These are phyloP conservation scores for Austropuccinia psidii DNA, from an alignment of 1,284 basidiomycete genomes.

Conservation along the genomic window DNA sequence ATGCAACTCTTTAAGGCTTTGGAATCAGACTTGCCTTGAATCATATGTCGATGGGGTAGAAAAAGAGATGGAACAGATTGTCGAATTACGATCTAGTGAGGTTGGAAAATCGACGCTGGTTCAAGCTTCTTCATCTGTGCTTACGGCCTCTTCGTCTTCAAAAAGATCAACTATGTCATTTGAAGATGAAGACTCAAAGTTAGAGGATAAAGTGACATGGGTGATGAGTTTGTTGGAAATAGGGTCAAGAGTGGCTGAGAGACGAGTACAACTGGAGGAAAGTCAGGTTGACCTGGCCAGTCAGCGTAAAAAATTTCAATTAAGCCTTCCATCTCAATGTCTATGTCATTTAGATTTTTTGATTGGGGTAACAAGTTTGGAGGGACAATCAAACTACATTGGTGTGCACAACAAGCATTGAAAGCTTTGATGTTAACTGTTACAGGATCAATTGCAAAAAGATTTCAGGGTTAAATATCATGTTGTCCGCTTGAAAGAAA, in stretches of 20 bases:
- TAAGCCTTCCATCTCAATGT: constrained; percentile 1
- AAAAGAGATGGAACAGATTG: not conserved
- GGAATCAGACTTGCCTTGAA: not conserved
- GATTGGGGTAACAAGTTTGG: too few relatives aligned
- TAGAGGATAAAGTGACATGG: not conserved
- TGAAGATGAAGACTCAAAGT: not conserved
- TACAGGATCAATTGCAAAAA: too few relatives aligned
- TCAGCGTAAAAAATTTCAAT: not conserved
- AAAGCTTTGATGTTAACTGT: too few relatives aligned
- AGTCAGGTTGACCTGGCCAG: not conserved
- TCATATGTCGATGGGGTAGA: constrained; percentile 1
- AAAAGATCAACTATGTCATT: not conserved
- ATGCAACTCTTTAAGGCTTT: not conserved
- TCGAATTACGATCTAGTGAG: not conserved
- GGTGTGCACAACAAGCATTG: too few relatives aligned
- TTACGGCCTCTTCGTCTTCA: not conserved
- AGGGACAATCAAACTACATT: too few relatives aligned
- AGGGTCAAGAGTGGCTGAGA: not conserved
- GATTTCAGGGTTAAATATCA: constrained; percentile 29
- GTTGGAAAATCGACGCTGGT: not conserved
- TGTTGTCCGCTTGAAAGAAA: constrained; percentile 2
- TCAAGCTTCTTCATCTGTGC: not conserved
- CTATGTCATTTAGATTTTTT: not conserved
- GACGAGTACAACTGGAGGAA: not conserved
- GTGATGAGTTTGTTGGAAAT: not conserved